These are phyloP conservation scores for Raddia distichophylla DNA, from an alignment of 176 grass and related monocot genomes.

Conservation along the genomic window DNA sequence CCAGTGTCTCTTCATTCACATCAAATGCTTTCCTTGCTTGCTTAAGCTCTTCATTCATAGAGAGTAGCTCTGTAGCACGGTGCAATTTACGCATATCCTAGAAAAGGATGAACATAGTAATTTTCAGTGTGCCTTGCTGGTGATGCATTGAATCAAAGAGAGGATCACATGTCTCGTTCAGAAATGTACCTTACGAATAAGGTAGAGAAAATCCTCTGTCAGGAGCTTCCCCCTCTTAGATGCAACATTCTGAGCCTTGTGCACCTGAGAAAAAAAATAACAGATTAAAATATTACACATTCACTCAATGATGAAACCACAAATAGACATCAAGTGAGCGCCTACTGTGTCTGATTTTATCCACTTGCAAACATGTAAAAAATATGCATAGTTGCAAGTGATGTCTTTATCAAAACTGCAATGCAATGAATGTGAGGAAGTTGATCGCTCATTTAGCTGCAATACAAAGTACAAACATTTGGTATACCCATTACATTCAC, in stretches of 20 bases:
- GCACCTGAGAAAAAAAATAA: constrained; percentile 68
- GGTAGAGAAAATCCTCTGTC: constrained; percentile 97
- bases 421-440: not conserved
- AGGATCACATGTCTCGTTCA: not conserved
- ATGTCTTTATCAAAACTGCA: not conserved
- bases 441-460: not conserved
- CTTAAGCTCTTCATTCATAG: constrained; percentile 99
- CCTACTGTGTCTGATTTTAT: not conserved
- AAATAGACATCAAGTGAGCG: not conserved
- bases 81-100: constrained; percentile 81
- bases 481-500: not conserved
- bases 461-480: not conserved
- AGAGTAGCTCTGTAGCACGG: constrained; percentile 80
- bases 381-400: not conserved
- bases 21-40: constrained; percentile 98
- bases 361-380: not conserved
- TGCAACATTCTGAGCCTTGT: constrained; percentile 90
- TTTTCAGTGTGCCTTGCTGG: not conserved
- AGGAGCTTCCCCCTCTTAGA: constrained; percentile 94
- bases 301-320: constrained; percentile 21
- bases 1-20: constrained; percentile 84
- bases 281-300: constrained; percentile 13
- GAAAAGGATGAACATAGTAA: not conserved
- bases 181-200: constrained; percentile 80
- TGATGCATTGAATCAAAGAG: constrained; percentile 7